Conservation (phyloP, 176 grass and related monocot genomes). For the Dendrocalamus sinicus region DNA sequence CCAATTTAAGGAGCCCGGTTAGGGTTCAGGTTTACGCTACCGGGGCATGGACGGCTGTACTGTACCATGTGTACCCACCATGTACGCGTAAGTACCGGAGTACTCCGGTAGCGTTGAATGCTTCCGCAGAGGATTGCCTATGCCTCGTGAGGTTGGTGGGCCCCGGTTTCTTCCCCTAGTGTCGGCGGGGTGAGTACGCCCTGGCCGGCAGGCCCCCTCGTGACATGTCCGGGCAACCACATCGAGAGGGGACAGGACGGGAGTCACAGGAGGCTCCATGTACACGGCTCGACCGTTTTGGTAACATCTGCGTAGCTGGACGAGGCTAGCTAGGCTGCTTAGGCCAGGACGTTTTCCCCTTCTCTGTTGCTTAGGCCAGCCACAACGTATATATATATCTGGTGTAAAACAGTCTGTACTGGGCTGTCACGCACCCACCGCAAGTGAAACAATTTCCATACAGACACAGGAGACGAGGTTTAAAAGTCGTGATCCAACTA, state of each 20-base stretch:
- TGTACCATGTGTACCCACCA: background rate
- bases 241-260: background rate
- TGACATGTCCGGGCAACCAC: constrained; percentile 11
- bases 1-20: background rate
- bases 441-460: background rate
- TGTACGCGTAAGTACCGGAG: background rate
- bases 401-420: background rate
- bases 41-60: too few species aligned
- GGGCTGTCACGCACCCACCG: background rate
- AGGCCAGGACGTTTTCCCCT: background rate
- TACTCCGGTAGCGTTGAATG: background rate
- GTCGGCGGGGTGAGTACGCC: background rate
- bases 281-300: background rate
- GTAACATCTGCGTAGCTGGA: background rate
- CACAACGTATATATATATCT: background rate
- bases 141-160: constrained; percentile 1
- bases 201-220: background rate
- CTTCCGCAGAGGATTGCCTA: background rate
- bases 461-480: background rate
- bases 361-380: background rate
- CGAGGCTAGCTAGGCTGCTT: background rate
- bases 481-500: too few species aligned
- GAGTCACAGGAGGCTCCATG: too few species aligned
- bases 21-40: background rate
- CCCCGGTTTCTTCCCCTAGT: background rate